Evolutionary conservation across 805 yeast species (phyloP).

Genomic region (Gaillardinia entomophila): DNA sequence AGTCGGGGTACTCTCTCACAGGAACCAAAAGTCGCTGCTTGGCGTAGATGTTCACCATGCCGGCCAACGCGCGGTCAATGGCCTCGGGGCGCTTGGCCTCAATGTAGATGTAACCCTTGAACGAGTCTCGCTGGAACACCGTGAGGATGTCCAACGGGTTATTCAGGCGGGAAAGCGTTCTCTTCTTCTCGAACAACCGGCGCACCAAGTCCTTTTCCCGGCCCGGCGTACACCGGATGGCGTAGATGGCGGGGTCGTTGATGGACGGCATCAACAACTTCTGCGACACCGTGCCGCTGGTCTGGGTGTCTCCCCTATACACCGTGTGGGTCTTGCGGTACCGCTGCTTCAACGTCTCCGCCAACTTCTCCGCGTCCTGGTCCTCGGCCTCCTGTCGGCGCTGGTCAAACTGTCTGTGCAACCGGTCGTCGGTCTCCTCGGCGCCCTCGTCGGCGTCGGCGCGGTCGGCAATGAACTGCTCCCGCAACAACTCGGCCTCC

Average conservation of each 20-base stretch:
- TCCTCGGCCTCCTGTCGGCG: constrained; percentile 82
- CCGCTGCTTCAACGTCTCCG: constrained; percentile 85
- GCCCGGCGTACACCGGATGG: constrained; percentile 88
- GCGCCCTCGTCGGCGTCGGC: constrained; percentile 55
- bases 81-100: constrained; percentile 95
- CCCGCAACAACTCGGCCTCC: constrained; percentile 79
- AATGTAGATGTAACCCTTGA: constrained; percentile 85
- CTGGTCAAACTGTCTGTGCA: constrained; percentile 88
- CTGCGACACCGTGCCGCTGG: constrained; percentile 69
- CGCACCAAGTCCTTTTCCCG: constrained; percentile 88
- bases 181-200: constrained; percentile 76
- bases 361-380: constrained; percentile 91
- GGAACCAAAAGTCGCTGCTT: constrained; percentile 82
- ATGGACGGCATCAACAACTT: constrained; percentile 91
- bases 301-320: constrained; percentile 77
- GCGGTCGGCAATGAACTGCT: constrained; percentile 73
- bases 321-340: constrained; percentile 83
- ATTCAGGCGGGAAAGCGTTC: constrained; percentile 67
- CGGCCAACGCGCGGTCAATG: constrained; percentile 79
- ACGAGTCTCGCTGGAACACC: constrained; percentile 90
- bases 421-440: constrained; percentile 56
- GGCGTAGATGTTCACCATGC: constrained; percentile 79
- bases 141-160: constrained; percentile 81
- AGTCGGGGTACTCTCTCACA: constrained; percentile 89
- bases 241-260: constrained; percentile 95